These are phyloP conservation scores for Apophysomyces elegans DNA, from an alignment of 371 early-diverging fungal species.

Conservation along the genomic window DNA sequence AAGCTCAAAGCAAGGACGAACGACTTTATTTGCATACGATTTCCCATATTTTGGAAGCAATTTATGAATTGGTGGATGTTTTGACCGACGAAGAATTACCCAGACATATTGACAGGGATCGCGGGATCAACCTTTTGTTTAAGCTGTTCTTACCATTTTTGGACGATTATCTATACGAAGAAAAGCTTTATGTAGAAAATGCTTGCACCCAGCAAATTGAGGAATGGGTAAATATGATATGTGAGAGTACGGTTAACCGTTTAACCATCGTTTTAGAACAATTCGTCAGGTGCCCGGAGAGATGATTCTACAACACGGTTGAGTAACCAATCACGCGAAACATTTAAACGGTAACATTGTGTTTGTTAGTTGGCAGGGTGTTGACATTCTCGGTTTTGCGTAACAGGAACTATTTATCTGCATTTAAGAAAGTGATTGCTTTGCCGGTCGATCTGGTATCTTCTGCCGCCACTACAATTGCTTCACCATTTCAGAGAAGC, in stretches of 20 bases:
- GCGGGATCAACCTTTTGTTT: constrained; percentile 58
- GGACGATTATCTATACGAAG: constrained; percentile 69
- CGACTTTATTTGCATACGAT: constrained; percentile 44
- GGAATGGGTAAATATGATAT: constrained; percentile 44
- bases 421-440: constrained; percentile 53
- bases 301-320: constrained; percentile 21
- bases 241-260: not conserved
- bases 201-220: constrained; percentile 42
- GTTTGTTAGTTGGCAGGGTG: not conserved
- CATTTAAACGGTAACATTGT: constrained; percentile 29
- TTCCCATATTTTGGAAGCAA: constrained; percentile 29
- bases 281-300: constrained; percentile 15
- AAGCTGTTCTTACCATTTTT: constrained; percentile 75
- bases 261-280: not conserved
- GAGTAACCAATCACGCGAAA: constrained; percentile 27
- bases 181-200: constrained; percentile 39
- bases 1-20: constrained; percentile 37
- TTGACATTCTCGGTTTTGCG: constrained; percentile 17
- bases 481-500: constrained; percentile 25
- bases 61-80: constrained; percentile 46
- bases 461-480: constrained; percentile 47
- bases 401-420: constrained; percentile 53
- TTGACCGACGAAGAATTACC: constrained; percentile 47
- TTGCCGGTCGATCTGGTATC: constrained; percentile 55
- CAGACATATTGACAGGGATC: constrained; percentile 35